Conservation (phyloP, 371 early-diverging fungal genomes). For the Actinomortierella wolfii region DNA sequence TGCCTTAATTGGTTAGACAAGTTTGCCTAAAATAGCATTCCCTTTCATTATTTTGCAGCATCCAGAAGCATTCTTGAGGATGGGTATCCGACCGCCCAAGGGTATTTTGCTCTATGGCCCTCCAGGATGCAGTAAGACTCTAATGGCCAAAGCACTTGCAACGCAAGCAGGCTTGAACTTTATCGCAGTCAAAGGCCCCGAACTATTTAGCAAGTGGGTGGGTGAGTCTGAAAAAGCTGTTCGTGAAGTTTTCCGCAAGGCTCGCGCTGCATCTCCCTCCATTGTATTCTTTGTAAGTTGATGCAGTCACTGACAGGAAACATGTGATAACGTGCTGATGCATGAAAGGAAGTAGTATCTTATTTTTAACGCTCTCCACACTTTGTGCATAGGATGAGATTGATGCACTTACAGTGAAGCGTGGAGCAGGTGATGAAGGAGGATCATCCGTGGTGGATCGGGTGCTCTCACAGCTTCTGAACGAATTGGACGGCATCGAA, state of each 20-base stretch:
- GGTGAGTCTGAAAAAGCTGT: conserved; percentile 98
- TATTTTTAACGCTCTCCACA: background rate
- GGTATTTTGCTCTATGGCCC: conserved; percentile 98
- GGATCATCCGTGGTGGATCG: conserved; percentile 89
- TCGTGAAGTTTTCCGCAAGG: conserved; percentile 92
- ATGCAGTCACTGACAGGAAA: background rate
- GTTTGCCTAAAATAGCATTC: no score
- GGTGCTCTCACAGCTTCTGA: conserved; percentile 91
- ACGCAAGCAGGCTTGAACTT: conserved; percentile 98
- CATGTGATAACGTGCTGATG: no score
- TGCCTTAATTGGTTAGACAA: no score
- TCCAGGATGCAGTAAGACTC: conserved; percentile 98
- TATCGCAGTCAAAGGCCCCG: conserved; percentile 97
- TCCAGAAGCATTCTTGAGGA: conserved; percentile 84
- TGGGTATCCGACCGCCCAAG: conserved; percentile 94
- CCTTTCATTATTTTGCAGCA: conserved; percentile 53
- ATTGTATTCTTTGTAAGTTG: conserved; percentile 95
- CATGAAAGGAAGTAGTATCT: no score
- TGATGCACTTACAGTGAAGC: conserved; percentile 92
- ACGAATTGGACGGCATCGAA: conserved; percentile 97
- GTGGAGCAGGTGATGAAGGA: conserved; percentile 69
- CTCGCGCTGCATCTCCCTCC: conserved; percentile 92
- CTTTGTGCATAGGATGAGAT: conserved; percentile 92
- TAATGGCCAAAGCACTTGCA: conserved; percentile 97
- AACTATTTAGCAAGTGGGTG: conserved; percentile 98